phyloP scores from a whole-genome alignment of 805 yeast species.

The Saccharomyces jurei region DNA sequence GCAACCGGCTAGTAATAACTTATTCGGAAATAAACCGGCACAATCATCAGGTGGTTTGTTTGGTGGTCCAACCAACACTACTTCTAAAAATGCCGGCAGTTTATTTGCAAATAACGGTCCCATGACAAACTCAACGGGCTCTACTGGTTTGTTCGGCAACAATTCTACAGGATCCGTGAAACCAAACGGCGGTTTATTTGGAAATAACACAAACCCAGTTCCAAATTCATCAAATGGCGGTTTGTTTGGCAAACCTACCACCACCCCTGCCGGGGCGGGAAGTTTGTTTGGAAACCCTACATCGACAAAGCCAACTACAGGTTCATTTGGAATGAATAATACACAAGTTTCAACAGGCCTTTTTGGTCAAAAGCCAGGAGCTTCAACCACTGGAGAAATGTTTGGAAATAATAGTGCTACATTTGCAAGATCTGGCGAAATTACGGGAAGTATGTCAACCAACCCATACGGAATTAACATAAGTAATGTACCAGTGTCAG shows the following conservation, averaged over 20 bases:
- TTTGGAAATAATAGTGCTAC: constrained; percentile 15
- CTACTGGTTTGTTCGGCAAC: background rate
- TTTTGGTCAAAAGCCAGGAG: constrained; percentile 6
- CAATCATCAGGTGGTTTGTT: constrained; percentile 14
- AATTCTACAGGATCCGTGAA: background rate
- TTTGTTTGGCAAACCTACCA: constrained; percentile 4
- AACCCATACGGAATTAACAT: constrained; percentile 31
- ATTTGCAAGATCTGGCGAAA: constrained; percentile 8
- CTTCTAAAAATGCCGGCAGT: constrained; percentile 11
- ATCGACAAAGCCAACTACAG: constrained; percentile 1
- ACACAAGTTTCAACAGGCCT: constrained; percentile 1
- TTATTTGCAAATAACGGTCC: constrained; percentile 18
- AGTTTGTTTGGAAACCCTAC: constrained; percentile 8
- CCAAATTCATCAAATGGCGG: constrained; percentile 8
- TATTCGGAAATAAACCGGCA: constrained; percentile 5
- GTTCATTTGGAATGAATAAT: constrained; percentile 8
- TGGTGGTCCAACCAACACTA: constrained; percentile 13
- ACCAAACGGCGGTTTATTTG: constrained; percentile 11
- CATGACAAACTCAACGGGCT: constrained; percentile 1
- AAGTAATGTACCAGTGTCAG: constrained; percentile 18
- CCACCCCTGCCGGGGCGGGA: constrained; percentile 5
- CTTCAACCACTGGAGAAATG: constrained; percentile 7
- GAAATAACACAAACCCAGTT: constrained; percentile 11
- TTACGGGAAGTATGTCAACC: constrained; percentile 9
- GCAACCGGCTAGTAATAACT: constrained; percentile 4